These are phyloP conservation scores for Stropharia rugosoannulata DNA, from an alignment of 768 basidiomycete species.

Conservation along the genomic window DNA sequence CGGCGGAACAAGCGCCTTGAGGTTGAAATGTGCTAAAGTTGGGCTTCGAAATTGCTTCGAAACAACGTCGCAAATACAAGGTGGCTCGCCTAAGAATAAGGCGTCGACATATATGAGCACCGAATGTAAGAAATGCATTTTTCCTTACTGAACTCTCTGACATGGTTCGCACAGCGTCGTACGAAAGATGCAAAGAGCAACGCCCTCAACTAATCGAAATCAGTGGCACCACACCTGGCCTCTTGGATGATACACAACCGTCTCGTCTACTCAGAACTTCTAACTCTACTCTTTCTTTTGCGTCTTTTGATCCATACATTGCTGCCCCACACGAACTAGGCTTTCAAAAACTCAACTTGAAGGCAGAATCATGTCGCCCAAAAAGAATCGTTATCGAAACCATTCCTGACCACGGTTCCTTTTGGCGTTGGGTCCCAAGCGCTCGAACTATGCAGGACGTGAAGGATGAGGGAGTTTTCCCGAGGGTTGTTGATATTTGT, in stretches of 20 bases:
- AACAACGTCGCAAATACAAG: constrained; percentile 18
- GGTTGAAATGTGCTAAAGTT: not conserved
- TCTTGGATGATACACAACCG: constrained; percentile 62
- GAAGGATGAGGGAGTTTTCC: constrained; percentile 69
- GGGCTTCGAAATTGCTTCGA: not conserved
- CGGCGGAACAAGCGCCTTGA: not conserved
- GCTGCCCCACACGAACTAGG: constrained; percentile 45
- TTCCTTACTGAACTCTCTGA: constrained; percentile 5
- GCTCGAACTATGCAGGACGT: constrained; percentile 59
- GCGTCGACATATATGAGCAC: constrained; percentile 17
- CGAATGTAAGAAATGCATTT: constrained; percentile 14
- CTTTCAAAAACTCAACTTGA: constrained; percentile 40
- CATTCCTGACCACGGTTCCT: constrained; percentile 48
- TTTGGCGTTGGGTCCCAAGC: constrained; percentile 79
- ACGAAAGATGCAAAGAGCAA: constrained; percentile 17
- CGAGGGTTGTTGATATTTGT: constrained; percentile 62
- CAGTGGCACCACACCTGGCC: constrained; percentile 56
- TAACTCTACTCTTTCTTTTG: constrained; percentile 65
- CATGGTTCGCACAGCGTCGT: constrained; percentile 17
- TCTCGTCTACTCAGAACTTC: constrained; percentile 59
- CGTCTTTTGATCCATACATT: constrained; percentile 69
- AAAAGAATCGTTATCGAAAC: constrained; percentile 78
- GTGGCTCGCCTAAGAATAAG: not conserved
- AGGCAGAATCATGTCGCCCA: constrained; percentile 49
- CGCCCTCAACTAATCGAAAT: constrained; percentile 22